A percentile compares a stretch with the other conserved stretches of the same genome.
These are phyloP conservation scores for Trichoderma sp. DNA, from an alignment of 2,329 filamentous ascomycete species.

Conservation along the genomic window DNA sequence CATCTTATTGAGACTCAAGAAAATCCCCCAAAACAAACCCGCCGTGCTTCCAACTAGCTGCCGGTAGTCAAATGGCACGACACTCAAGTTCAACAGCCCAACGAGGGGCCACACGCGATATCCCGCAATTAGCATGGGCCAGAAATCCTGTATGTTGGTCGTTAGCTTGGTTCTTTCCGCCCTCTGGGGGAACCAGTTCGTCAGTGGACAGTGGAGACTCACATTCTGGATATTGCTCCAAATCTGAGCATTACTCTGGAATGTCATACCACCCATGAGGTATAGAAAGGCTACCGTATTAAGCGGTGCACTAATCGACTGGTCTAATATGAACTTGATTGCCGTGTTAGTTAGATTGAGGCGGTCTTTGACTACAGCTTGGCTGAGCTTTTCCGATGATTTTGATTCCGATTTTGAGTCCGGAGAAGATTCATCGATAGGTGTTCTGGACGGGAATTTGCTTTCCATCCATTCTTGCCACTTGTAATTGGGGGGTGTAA, in stretches of 20 bases:
- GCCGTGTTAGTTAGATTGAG: constrained; percentile 13
- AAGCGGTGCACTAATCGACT: constrained; percentile 8
- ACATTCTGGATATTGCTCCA: constrained; percentile 5
- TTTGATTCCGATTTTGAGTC: not conserved
- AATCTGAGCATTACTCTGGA: constrained; percentile 6
- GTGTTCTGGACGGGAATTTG: constrained; percentile 4
- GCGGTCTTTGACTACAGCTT: not conserved
- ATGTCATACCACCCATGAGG: constrained; percentile 18
- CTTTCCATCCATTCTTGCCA: constrained; percentile 18
- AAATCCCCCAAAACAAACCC: constrained; percentile 12
- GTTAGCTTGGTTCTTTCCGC: not conserved
- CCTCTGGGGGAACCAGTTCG: not conserved
- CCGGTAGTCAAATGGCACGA: constrained; percentile 21
- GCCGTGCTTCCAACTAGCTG: constrained; percentile 13
- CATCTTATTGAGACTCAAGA: constrained; percentile 14
- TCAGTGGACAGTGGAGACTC: not conserved
- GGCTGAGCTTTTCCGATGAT: not conserved
- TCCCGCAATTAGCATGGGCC: constrained; percentile 20
- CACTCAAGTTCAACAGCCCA: constrained; percentile 11
- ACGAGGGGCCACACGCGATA: constrained; percentile 18
- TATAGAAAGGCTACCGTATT: constrained; percentile 18
- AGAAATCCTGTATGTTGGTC: constrained; percentile 8
- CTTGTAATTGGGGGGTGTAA: constrained; percentile 18
- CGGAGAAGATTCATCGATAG: not conserved
- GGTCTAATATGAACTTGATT: constrained; percentile 14